Evolutionary conservation across 768 basidiomycete species (phyloP), one percentile per base, ranked within the genome.

Genomic region (Mycena pura): DNA sequence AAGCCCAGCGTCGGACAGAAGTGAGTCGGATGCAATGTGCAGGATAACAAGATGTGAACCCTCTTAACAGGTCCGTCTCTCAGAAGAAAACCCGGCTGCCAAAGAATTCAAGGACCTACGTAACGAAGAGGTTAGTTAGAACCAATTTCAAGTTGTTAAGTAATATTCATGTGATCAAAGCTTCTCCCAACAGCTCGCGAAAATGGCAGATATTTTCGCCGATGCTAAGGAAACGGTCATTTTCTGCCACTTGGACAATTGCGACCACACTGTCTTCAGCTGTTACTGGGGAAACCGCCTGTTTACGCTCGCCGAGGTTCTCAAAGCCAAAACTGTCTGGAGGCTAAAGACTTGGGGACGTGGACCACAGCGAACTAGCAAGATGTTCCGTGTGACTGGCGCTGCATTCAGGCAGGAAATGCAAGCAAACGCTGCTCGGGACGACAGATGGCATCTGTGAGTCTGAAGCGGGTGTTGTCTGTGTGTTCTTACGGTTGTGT

Each of bases 261-360:
- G 66, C n/a, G n/a, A n/a, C 40, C 66, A 68, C 32, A 59, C 61
- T 2, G 29, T 21, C 21, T 46, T 59, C 10, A n/a, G n/a, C 3
- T 68, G 66, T 24, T 15, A 27, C 27, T 68, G 66, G 66, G 61
- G 61, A 4, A 14, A 29, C 14, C 60, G 66, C 9, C 28, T 68
- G 1, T 67, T 40, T 29, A 57, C 56, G 6, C 29, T 57, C 13
- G 21, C 56, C 5, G 56, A 57, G 28, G 49, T 57, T 27, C 38
- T 57, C 21, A 46, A 57, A 29, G 47, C 56, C 3, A 17, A 49
- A 34, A 32, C 31, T 14, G 17, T 43, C 25, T n/a, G n/a, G n/a
- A n/a, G n/a, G n/a, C n/a, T n/a, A n/a, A n/a, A n/a, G n/a, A n/a
- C n/a, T n/a, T n/a, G n/a, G n/a, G n/a, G n/a, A n/a, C n/a, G n/a